These are phyloP conservation scores for Epichloe uncinata DNA, from an alignment of 2,329 filamentous ascomycete species.

Conservation along the genomic window DNA sequence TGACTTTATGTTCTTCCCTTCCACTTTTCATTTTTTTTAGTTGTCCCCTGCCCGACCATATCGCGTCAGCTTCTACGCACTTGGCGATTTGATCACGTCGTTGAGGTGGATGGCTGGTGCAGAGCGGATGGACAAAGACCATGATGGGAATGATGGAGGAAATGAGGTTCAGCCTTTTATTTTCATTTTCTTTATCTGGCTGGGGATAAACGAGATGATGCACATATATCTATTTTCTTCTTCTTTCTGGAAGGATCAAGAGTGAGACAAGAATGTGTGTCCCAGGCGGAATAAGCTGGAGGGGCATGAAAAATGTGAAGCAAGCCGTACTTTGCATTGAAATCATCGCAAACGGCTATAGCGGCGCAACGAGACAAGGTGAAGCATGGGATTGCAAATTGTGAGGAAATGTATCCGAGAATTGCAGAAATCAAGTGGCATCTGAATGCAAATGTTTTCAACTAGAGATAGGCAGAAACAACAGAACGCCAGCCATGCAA, in stretches of 20 bases:
- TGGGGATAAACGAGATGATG: background rate
- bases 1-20: background rate
- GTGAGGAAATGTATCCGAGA: too few relatives aligned
- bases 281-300: background rate
- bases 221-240: background rate
- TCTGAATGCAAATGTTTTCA: background rate
- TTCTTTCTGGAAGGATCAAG: background rate
- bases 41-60: background rate
- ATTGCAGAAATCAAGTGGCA: background rate
- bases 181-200: background rate
- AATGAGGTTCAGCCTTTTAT: background rate
- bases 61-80: background rate
- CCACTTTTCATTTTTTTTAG: background rate
- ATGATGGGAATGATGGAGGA: background rate
- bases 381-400: too few relatives aligned
- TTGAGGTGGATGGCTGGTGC: constrained; percentile 1
- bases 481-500: background rate
- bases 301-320: background rate
- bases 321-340: background rate
- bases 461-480: background rate
- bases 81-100: constrained; percentile 5
- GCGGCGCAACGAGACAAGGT: too few relatives aligned
- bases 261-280: background rate
- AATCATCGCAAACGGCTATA: too few relatives aligned
- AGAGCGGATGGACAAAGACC: background rate